A percentile compares a stretch with the other conserved stretches of the same genome.
Conservation (phyloP, 768 basidiomycete genomes). For the Dentipellis fragilis region DNA sequence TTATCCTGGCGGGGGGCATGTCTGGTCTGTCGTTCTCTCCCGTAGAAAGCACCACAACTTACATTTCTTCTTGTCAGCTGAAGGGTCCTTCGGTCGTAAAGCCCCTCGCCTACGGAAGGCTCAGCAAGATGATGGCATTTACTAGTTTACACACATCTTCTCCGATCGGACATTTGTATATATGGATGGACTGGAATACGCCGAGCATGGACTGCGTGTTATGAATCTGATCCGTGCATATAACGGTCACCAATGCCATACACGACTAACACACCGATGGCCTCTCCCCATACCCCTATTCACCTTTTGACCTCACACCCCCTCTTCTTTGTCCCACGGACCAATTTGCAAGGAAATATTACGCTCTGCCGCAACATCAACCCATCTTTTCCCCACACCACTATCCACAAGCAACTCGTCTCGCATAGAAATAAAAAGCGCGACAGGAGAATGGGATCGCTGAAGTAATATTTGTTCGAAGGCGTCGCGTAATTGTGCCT, state of each 20-base stretch:
- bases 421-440: slow-evolving; percentile 13
- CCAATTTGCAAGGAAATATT: neutral
- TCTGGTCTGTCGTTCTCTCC: neutral
- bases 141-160: neutral
- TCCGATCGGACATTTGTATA: no score
- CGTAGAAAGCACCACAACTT: neutral
- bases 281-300: no score
- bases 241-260: no score
- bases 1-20: no score
- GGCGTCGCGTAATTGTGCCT: slow-evolving; percentile 21
- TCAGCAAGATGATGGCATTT: slow-evolving; percentile 11
- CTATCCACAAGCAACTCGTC: slow-evolving; percentile 7
- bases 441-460: slow-evolving; percentile 4
- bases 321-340: neutral
- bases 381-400: neutral
- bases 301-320: neutral
- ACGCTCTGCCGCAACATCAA: neutral
- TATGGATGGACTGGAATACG: no score
- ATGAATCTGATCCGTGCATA: no score
- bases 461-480: slow-evolving; percentile 17
- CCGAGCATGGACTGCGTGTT: no score
- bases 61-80: slow-evolving; percentile 20
- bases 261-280: no score
- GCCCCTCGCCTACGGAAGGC: slow-evolving; percentile 25
- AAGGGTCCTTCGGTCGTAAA: slow-evolving; percentile 34